phyloP scores from a whole-genome alignment of 345 rosid species.

The Anastatica hierochuntica region DNA sequence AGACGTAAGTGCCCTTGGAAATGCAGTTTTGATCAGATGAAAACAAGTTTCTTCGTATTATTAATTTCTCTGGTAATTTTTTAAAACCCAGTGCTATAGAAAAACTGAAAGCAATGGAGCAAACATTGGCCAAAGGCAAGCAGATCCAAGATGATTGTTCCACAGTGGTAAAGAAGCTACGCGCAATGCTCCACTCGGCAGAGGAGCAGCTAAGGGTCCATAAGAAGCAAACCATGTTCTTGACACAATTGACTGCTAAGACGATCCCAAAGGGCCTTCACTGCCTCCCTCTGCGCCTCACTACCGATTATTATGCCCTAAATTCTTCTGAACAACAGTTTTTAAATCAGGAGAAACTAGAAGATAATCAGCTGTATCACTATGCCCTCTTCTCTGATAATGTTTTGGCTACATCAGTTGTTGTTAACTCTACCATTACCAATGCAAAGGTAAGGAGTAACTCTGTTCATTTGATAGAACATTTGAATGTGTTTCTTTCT shows the following conservation, averaged over 20 bases:
- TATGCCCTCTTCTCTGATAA: conserved; percentile 95
- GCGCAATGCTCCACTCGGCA: conserved; percentile 93
- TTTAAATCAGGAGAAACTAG: conserved; percentile 62
- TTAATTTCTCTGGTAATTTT: conserved; percentile 5
- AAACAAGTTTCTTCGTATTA: not conserved
- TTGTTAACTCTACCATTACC: conserved; percentile 76
- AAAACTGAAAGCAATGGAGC: conserved; percentile 81
- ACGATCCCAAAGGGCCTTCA: conserved; percentile 96
- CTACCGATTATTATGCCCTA: conserved; percentile 61
- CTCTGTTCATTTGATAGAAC: not conserved
- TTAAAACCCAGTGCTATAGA: conserved; percentile 52
- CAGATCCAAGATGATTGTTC: conserved; percentile 89
- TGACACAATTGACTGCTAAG: conserved; percentile 94
- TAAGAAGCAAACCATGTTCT: conserved; percentile 83
- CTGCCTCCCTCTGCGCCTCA: conserved; percentile 92
- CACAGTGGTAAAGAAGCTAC: conserved; percentile 72
- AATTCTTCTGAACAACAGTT: conserved; percentile 58
- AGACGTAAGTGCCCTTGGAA: conserved; percentile 39
- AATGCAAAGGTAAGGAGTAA: conserved; percentile 61
- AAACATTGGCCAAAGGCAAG: conserved; percentile 69
- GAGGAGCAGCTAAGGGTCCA: conserved; percentile 97
- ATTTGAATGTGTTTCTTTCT: not conserved
- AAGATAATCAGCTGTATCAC: conserved; percentile 62
- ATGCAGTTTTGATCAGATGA: not conserved
- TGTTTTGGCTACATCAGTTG: conserved; percentile 85